Evolutionary conservation across 345 rosid species (phyloP).

Genomic region (Boechera retrofracta): DNA sequence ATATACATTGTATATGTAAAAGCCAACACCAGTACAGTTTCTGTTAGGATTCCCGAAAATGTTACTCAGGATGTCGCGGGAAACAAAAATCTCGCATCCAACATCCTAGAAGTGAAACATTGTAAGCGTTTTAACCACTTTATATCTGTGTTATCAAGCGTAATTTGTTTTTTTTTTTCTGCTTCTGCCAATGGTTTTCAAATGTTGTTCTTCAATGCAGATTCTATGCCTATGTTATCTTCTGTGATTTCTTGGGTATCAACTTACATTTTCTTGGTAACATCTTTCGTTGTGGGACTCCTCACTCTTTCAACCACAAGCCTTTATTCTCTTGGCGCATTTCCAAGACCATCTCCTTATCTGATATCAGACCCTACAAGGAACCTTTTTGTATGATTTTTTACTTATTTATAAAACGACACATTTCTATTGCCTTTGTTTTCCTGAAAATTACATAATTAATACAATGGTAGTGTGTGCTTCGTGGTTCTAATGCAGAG

Average conservation of each 20-base stretch:
- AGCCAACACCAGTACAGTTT: conserved; percentile 54
- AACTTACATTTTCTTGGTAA: conserved; percentile 59
- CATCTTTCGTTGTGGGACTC: conserved; percentile 68
- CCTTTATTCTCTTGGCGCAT: conserved; percentile 74
- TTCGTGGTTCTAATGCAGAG: conserved; percentile 56
- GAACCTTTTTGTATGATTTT: conserved; percentile 71
- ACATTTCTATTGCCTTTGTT: background rate
- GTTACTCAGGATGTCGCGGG: conserved; percentile 87
- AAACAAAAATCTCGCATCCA: conserved; percentile 75
- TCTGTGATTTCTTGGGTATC: conserved; percentile 54
- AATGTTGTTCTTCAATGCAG: conserved; percentile 49
- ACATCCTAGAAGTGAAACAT: conserved; percentile 74
- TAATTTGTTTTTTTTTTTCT: background rate
- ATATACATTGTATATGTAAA: conserved; percentile 64
- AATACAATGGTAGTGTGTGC: background rate
- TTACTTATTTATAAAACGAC: background rate
- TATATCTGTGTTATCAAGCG: background rate
- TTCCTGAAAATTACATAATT: background rate
- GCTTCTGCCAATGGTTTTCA: conserved; percentile 24
- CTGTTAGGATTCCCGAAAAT: conserved; percentile 75
- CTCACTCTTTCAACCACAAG: conserved; percentile 81
- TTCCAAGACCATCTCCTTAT: conserved; percentile 60
- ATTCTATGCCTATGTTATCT: conserved; percentile 68
- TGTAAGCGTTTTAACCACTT: conserved; percentile 54
- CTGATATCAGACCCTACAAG: conserved; percentile 72